Conservation (phyloP, 1,139 yeast species). For the Scheffersomyces lignicola region DNA sequence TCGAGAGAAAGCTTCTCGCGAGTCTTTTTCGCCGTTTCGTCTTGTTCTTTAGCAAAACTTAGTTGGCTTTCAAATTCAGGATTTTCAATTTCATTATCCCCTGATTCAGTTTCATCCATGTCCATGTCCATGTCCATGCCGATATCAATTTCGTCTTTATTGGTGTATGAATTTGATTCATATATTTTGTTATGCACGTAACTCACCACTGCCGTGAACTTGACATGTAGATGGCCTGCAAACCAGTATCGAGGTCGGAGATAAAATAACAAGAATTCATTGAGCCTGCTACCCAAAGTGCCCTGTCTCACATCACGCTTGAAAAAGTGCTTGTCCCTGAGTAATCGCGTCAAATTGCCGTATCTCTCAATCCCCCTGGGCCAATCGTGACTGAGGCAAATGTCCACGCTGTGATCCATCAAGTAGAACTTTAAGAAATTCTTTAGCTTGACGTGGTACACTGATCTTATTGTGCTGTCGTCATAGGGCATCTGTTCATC, state of each 20-base stretch:
- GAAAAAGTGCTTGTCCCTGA: conserved; percentile 67
- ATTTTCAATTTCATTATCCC: conserved; percentile 5
- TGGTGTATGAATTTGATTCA: conserved; percentile 9
- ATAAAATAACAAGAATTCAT: conserved; percentile 50
- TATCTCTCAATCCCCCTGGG: conserved; percentile 73
- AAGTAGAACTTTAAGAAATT: conserved; percentile 59
- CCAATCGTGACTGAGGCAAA: conserved; percentile 90
- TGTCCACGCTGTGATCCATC: conserved; percentile 36
- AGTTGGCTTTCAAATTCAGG: conserved; percentile 2
- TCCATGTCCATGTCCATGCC: conserved; percentile 19
- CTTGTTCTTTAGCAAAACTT: background rate
- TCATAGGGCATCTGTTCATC: conserved; percentile 53
- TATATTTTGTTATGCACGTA: conserved; percentile 10
- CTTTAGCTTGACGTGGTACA: conserved; percentile 72
- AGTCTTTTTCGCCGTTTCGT: background rate
- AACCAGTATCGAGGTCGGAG: conserved; percentile 77
- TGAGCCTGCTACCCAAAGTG: conserved; percentile 76
- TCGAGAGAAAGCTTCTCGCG: background rate
- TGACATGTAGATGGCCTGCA: conserved; percentile 86
- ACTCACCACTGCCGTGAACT: conserved; percentile 54
- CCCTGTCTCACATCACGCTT: conserved; percentile 58
- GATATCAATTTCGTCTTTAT: conserved; percentile 24
- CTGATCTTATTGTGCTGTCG: conserved; percentile 47
- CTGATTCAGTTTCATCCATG: conserved; percentile 7
- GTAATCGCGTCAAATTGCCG: conserved; percentile 55